Evolutionary conservation across 768 basidiomycete genomes (phyloP).

Genomic region (Glaciozyma martinii): DNA sequence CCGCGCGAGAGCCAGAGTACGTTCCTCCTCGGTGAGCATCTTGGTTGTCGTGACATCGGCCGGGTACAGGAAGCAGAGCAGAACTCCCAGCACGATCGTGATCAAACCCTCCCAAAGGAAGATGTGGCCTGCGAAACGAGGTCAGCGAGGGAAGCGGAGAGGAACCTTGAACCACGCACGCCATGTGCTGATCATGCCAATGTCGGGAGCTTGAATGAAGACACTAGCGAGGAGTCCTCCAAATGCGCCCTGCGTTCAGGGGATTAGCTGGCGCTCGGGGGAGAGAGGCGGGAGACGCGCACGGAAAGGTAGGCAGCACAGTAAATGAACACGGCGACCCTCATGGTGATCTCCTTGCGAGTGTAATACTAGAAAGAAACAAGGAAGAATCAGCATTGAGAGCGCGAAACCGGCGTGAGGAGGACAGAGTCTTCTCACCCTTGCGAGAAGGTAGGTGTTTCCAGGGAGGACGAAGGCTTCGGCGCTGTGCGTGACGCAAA

Average conservation of each 20-base stretch:
- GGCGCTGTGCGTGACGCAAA: not conserved
- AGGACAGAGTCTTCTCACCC: not conserved
- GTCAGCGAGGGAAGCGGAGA: not conserved
- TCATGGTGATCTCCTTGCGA: not conserved
- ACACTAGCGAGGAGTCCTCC: not conserved
- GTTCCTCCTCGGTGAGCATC: conserved; percentile 48
- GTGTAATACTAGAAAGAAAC: not conserved
- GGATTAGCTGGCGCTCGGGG: not conserved
- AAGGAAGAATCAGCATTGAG: not conserved
- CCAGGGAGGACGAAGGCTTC: conserved; percentile 1
- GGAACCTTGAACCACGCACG: not conserved
- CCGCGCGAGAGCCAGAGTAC: conserved; percentile 56
- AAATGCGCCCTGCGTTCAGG: not conserved
- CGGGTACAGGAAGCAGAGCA: conserved; percentile 54
- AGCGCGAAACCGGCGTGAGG: no score
- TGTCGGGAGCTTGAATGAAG: not conserved
- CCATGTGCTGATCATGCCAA: not conserved
- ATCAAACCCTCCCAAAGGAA: conserved; percentile 1
- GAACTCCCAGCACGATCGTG: conserved; percentile 45
- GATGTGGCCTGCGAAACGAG: not conserved
- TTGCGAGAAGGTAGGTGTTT: not conserved
- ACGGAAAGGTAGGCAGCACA: not conserved
- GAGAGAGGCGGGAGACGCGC: not conserved
- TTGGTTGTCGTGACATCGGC: conserved; percentile 62
- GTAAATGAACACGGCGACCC: not conserved